These are phyloP conservation scores for Xylogone sp. DNA, from an alignment of 2,329 filamentous ascomycete genomes.

Conservation along the genomic window DNA sequence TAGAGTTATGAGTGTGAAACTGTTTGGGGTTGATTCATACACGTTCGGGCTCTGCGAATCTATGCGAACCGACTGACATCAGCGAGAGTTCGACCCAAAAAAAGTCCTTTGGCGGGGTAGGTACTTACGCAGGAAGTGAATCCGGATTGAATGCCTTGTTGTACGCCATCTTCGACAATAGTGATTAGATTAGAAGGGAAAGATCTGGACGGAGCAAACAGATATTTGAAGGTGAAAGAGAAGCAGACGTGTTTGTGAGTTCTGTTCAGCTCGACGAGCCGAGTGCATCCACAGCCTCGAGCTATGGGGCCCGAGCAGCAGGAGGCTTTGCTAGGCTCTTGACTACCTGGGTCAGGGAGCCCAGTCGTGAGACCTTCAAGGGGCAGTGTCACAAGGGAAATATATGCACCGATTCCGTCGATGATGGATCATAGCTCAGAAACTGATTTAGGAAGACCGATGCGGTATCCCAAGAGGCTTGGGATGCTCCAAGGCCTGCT, in stretches of 20 bases:
- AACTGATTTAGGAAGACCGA: too few relatives aligned
- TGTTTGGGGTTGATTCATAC: conserved; percentile 21
- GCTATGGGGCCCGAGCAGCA: not conserved
- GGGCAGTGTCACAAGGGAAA: not conserved
- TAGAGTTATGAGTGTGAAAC: not conserved
- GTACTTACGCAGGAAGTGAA: conserved; percentile 79
- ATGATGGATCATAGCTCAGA: not conserved
- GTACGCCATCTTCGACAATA: conserved; percentile 71
- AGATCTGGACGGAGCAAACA: not conserved
- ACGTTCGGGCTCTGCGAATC: conserved; percentile 49
- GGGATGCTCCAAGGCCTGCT: too few relatives aligned
- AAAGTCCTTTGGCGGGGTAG: conserved; percentile 8
- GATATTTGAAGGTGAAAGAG: not conserved
- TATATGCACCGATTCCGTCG: not conserved
- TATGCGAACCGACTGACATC: conserved; percentile 22
- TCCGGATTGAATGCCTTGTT: conserved; percentile 92
- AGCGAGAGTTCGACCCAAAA: conserved; percentile 1
- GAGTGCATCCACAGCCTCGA: not conserved
- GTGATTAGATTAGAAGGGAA: not conserved
- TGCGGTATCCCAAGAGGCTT: not conserved
- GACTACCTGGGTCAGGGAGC: not conserved
- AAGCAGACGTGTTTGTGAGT: not conserved
- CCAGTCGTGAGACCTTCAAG: not conserved
- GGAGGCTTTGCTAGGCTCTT: not conserved
- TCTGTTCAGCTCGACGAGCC: not conserved